Evolutionary conservation across 352 stramenopile species (phyloP), one percentile per base, ranked within the genome.

Genomic region (Pythium angustatum): DNA sequence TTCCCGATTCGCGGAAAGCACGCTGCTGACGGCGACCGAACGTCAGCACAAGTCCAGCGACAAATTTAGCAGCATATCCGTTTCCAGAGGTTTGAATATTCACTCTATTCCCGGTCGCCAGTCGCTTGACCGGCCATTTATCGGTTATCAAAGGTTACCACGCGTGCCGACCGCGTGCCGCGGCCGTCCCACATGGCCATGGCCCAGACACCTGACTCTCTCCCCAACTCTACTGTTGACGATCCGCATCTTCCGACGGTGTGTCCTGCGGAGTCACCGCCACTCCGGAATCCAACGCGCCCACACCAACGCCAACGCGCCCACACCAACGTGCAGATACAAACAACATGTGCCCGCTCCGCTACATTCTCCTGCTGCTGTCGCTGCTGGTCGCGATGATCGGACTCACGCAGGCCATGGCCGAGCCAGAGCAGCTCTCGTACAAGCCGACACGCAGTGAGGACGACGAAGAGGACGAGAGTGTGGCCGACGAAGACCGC

Each of bases 381-480:
- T 95, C 87, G 69, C 75, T 95, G 36, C 71, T 95, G 15, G 84
- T 95, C 45, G 87, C 87, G 21, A 86, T 92, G 77, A 91, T 95
- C 54, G 87, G 87, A 0, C 66, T 94, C 11, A 86, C 85, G 49
- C 87, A 95, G 64, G 83, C 85, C 53, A 84, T 91, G 77, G 76
- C 71, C 22, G 83, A 92, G 59, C 77, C 88, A 28, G 83, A 92
- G 36, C 40, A 72, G 62, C 64, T 85, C 62, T 79, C 77, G 33
- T 69, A 76, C 10, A 61, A 85, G 34, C 76, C 75, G 2, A 17
- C 48, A 14, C 10, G 21, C 28, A 47, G 58, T 22, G 73, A 85
- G 45, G 79, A 87, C 33, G 71, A 81, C n/a, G 79, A 90, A 28
- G 75, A 88, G 47, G 47, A 55, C n/a, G 51, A 71, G 36, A 43